phyloP scores from a whole-genome alignment of 495 filamentous ascomycete genomes.

The Neurospora terricola region DNA sequence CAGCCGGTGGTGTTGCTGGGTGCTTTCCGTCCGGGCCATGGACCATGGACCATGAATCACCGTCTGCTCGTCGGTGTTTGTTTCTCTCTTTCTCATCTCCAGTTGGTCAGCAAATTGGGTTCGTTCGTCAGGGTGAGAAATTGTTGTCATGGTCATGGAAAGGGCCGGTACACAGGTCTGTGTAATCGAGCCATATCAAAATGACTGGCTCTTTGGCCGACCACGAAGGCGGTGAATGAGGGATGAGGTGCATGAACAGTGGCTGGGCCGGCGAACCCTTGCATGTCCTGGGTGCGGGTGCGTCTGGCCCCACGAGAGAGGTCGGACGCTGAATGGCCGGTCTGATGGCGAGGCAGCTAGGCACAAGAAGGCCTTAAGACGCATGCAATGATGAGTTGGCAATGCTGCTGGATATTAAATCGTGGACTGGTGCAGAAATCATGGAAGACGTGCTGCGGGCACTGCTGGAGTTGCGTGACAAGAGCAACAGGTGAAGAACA shows the following conservation, averaged over 20 bases:
- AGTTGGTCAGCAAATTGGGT: background rate
- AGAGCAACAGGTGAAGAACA: background rate
- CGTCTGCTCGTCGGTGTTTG: background rate
- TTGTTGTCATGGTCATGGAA: background rate
- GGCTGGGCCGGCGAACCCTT: slow-evolving; percentile 35
- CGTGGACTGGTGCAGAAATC: slow-evolving; percentile 17
- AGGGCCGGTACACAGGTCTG: background rate
- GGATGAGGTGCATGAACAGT: slow-evolving; percentile 50
- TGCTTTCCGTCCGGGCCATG: background rate
- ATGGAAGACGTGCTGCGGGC: slow-evolving; percentile 2
- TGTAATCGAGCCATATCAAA: slow-evolving; percentile 12
- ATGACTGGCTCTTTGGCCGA: slow-evolving; percentile 43
- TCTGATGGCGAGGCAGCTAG: slow-evolving; percentile 31
- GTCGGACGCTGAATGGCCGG: slow-evolving; percentile 24
- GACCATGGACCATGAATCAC: background rate
- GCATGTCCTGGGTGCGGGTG: slow-evolving; percentile 19
- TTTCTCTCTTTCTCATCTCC: background rate
- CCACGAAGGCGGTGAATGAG: slow-evolving; percentile 49
- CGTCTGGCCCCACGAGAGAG: slow-evolving; percentile 30
- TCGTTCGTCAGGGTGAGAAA: background rate
- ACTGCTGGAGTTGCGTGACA: background rate
- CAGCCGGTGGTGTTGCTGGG: background rate
- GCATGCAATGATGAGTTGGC: slow-evolving; percentile 89
- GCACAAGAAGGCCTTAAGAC: slow-evolving; percentile 46
- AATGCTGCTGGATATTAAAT: slow-evolving; percentile 60